These are phyloP conservation scores for Nidularia pulvinata DNA, from an alignment of 768 basidiomycete species.

Conservation along the genomic window DNA sequence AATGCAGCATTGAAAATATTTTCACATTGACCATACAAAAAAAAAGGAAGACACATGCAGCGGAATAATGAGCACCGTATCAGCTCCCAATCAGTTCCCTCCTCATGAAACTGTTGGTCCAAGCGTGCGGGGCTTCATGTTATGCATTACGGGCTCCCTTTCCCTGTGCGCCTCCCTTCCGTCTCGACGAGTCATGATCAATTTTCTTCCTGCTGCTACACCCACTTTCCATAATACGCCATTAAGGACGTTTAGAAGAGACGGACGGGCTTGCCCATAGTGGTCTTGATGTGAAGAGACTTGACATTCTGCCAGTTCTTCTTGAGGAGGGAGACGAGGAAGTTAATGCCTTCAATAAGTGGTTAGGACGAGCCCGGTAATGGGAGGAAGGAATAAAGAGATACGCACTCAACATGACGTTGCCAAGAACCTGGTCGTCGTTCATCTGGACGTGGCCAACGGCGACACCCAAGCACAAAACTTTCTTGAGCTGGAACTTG, in stretches of 20 bases:
- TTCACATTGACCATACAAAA: no score
- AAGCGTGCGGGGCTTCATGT: constrained; percentile 99
- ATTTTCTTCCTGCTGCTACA: neutral
- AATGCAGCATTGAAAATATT: no score
- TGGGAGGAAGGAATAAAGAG: neutral
- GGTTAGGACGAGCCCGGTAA: constrained; percentile 2
- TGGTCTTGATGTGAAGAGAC: constrained; percentile 97
- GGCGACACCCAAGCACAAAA: constrained; percentile 98
- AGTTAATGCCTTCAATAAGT: constrained; percentile 86
- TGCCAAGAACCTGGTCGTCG: constrained; percentile 95
- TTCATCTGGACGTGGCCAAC: constrained; percentile 98
- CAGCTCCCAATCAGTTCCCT: constrained; percentile 91
- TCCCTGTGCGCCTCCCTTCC: constrained; percentile 16
- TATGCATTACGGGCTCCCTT: constrained; percentile 71
- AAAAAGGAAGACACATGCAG: no score
- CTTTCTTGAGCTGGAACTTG: constrained; percentile 99
- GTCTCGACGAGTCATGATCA: neutral
- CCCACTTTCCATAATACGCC: neutral
- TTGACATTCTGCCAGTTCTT: constrained; percentile 99
- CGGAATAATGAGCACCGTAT: constrained; percentile 23
- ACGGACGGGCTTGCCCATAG: constrained; percentile 98
- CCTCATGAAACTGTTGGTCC: constrained; percentile 84
- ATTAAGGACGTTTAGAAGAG: constrained; percentile 67
- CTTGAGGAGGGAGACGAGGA: constrained; percentile 98
- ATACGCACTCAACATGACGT: constrained; percentile 92